phyloP scores from a whole-genome alignment of 768 basidiomycete genomes.

The Russula olivacea region DNA sequence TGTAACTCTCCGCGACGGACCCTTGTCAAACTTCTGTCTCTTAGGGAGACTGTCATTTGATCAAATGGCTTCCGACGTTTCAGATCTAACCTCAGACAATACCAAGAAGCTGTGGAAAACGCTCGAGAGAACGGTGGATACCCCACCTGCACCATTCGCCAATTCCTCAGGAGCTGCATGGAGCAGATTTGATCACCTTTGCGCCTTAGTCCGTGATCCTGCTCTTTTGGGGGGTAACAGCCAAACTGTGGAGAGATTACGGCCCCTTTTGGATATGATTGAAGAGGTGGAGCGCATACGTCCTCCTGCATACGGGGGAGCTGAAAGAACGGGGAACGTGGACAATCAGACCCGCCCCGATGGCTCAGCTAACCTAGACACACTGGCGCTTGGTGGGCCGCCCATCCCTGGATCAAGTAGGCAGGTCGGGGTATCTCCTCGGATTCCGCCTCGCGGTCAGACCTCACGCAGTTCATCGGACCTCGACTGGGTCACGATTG shows the following conservation, averaged over 20 bases:
- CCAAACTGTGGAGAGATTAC: background rate
- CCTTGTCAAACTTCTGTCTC: constrained; percentile 1
- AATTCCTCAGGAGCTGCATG: background rate
- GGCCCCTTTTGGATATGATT: background rate
- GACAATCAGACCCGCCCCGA: background rate
- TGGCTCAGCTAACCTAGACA: too few relatives aligned
- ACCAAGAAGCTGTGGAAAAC: background rate
- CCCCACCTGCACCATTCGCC: background rate
- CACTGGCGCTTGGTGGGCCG: background rate
- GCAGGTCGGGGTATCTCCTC: too few relatives aligned
- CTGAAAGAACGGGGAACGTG: too few relatives aligned
- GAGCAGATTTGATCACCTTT: background rate
- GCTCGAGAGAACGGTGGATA: background rate
- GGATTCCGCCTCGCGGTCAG: too few relatives aligned
- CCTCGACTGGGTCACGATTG: too few relatives aligned
- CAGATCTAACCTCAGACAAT: background rate
- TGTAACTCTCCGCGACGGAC: background rate
- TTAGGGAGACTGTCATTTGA: background rate
- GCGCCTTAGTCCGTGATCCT: background rate
- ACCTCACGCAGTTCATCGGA: too few relatives aligned
- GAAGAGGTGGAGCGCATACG: background rate
- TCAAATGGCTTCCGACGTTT: background rate
- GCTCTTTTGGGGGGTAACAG: background rate
- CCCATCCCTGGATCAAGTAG: background rate
- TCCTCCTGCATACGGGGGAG: background rate